A percentile compares a stretch with the other conserved stretches of the same genome.
phyloP scores from a whole-genome alignment of 2,329 filamentous ascomycete genomes.

The Colletotrichum sojae region DNA sequence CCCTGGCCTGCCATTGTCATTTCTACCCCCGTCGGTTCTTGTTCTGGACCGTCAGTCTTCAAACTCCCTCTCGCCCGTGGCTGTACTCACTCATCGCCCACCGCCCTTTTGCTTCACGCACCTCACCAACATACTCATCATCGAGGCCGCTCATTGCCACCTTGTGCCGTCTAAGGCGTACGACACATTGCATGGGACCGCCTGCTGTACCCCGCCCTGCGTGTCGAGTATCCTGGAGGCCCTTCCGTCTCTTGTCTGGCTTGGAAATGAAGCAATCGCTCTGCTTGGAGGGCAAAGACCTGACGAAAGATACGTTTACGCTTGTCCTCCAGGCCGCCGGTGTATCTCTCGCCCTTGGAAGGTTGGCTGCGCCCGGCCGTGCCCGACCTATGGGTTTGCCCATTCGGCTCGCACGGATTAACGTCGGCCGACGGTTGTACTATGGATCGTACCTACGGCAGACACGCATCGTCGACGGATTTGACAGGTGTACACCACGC shows the following conservation, averaged over 20 bases:
- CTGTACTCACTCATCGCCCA: constrained; percentile 3
- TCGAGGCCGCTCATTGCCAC: background rate
- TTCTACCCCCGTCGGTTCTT: background rate
- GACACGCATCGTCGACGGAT: too few species aligned
- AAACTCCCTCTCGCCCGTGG: constrained; percentile 4
- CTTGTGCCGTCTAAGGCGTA: background rate
- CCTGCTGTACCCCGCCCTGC: constrained; percentile 4
- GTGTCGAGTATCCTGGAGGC: background rate
- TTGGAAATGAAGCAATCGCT: background rate
- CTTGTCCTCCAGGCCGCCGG: background rate
- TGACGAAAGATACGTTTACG: background rate
- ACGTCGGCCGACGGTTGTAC: too few species aligned
- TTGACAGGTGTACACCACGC: background rate
- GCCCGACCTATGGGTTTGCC: background rate
- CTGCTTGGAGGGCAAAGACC: background rate
- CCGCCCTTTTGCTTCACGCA: constrained; percentile 20
- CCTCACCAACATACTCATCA: background rate
- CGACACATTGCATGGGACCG: constrained; percentile 13
- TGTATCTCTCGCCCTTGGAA: background rate
- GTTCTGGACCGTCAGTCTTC: background rate
- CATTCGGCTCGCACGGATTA: background rate
- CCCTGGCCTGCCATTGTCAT: background rate
- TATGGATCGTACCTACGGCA: too few species aligned
- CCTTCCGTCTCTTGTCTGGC: background rate
- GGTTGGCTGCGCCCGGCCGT: background rate